Evolutionary conservation across 371 early-diverging fungal species (phyloP), one percentile per base, ranked within the genome.

Genomic region (Mucor velutinosus): DNA sequence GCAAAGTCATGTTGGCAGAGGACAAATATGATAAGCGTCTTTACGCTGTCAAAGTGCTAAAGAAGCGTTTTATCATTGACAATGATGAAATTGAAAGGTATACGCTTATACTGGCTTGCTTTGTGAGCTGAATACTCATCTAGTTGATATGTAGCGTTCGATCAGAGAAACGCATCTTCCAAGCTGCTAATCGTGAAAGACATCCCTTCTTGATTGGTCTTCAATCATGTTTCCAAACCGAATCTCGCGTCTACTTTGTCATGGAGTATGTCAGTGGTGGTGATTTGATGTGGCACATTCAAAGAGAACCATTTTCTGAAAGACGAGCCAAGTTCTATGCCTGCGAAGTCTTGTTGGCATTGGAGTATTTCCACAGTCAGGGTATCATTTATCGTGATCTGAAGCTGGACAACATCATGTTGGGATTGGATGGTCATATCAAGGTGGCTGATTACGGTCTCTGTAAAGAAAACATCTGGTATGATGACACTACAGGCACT

Each of bases 181-280:
- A 92, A 67, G 87, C 92, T 7, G 98, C 97, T 35, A 96, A 93
- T 76, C 80, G 84, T 66, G 94, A 88, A 61, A 92, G 90, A 14
- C 98, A 98, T 71, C 97, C 99, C n/a, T 99, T 99, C 90, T 84
- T 99, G 57, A 94, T 99, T 53, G 93, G 95, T 15, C 81, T 99
- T 67, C 96, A 99, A 76, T 94, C 95, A 27, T 94, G 93, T 76
- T 98, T 99, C 87, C 97, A 98, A 79, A 93, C 97, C 3, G 91
- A 95, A 58, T 92, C 93, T 23, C 89, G 98, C 45, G 86, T 99
- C 30, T 98, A 95, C 85, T 96, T 99, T 80, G 98, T 99, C 11
- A 98, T 99, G 98, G 99, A 99, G 74, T 99, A 98, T 83, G 93
- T 99, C 14, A 87, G 90, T 33, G 99, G 99, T 67, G 99, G 99